Evolutionary conservation across 1,284 basidiomycete genomes (phyloP), one percentile per base, ranked within the genome.

Genomic region (Ceratorhiza oryzae-sativae): DNA sequence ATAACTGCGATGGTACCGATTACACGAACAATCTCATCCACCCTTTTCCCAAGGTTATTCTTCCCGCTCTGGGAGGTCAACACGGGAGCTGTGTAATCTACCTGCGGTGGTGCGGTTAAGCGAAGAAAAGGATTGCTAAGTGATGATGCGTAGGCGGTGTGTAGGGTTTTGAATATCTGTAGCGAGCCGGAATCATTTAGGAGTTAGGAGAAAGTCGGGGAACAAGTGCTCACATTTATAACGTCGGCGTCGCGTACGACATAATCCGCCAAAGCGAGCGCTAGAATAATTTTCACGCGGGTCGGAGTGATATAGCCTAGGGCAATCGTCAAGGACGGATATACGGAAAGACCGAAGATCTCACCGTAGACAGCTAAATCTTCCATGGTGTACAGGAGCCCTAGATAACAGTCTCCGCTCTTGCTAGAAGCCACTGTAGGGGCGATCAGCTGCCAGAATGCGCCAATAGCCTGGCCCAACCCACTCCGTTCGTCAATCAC

Each of bases 131-230:
- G 92, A 76, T 93, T 93, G 49, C 90, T 88, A 59, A 91, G 85
- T 18, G 91, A 85, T 30, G 85, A 84, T 75, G 90, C 90, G 79
- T 93, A 92, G 0, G 90, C 90, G 82, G 90, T 89, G 77, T 93
- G 92, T 61, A 93, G 79, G 2, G 92, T 90, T 77, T 89, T 91
- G 83, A 92, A 93, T 20, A 90, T 87, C 91, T 93, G 75, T n/a
- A 36, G 48, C 32, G 18, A 42, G 48, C 20, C 34, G 36, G 3
- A 13, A 34, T 32, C 20, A 20, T 25, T 9, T 45, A 5, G 46
- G 39, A 30, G 1, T 59, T 45, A n/a, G 41, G 59, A 71, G 58
- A 73, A 73, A 30, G 9, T 23, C 42, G 71, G 56, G 42, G 5
- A n/a, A 53, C 51, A 25, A 55, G 55, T 18, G 78, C 86, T 73